Evolutionary conservation across 495 filamentous ascomycete species (phyloP).

Genomic region (Rhizodiscina lignyota): DNA sequence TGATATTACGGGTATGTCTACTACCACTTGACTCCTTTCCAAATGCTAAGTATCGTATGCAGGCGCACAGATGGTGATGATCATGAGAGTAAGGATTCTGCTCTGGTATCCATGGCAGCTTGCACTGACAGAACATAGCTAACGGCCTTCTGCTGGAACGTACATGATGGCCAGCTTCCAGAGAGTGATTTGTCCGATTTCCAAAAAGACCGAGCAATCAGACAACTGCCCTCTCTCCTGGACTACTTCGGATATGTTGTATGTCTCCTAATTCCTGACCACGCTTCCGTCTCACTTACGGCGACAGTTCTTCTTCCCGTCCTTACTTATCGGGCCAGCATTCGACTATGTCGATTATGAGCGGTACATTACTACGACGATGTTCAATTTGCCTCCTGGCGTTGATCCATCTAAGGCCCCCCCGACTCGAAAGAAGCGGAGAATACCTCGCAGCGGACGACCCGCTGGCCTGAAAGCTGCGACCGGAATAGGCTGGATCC

Average conservation of each 20-base stretch:
- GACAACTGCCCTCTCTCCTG: conserved; percentile 50
- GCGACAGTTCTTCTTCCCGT: conserved; percentile 66
- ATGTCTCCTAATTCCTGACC: conserved; percentile 6
- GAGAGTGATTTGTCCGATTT: conserved; percentile 65
- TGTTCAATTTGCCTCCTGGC: conserved; percentile 74
- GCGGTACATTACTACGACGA: conserved; percentile 80
- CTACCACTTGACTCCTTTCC: not conserved
- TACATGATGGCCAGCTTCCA: conserved; percentile 73
- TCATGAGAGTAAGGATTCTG: conserved; percentile 55
- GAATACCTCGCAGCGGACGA: conserved; percentile 78
- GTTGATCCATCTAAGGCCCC: conserved; percentile 67
- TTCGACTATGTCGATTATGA: conserved; percentile 91
- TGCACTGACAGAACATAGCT: conserved; percentile 30
- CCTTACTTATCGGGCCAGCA: conserved; percentile 69
- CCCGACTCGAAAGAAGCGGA: conserved; percentile 78
- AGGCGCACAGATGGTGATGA: conserved; percentile 84
- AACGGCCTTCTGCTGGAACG: conserved; percentile 93
- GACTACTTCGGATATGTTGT: conserved; percentile 76
- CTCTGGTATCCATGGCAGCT: too few species aligned
- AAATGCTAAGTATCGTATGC: not conserved
- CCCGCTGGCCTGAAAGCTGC: conserved; percentile 67
- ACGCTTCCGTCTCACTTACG: not conserved
- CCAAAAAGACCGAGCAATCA: conserved; percentile 69
- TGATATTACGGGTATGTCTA: conserved; percentile 59
- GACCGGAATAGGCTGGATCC: conserved; percentile 60